Evolutionary conservation across 1,284 basidiomycete genomes (phyloP).

Genomic region (Cryptococcus wingfieldii): DNA sequence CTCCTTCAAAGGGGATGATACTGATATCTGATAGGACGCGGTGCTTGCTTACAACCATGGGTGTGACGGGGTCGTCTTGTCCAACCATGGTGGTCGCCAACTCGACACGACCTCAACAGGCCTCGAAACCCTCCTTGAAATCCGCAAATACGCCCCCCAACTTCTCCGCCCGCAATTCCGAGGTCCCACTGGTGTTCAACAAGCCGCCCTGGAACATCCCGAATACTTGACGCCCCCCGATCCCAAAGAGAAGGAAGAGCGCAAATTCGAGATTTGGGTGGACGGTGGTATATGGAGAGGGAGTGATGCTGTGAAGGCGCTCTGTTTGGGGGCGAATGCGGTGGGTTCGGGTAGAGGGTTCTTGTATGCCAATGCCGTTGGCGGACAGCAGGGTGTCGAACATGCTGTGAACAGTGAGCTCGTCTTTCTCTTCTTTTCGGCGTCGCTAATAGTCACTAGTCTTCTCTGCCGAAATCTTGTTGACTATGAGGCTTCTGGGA

Average conservation of each 20-base stretch:
- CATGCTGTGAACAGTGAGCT: constrained; percentile 57
- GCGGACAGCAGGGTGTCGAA: constrained; percentile 74
- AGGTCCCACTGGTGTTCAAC: constrained; percentile 29
- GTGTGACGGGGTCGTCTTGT: constrained; percentile 52
- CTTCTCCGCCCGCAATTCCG: constrained; percentile 40
- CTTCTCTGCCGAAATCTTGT: constrained; percentile 55
- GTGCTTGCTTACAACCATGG: constrained; percentile 50
- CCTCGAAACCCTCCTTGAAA: constrained; percentile 68
- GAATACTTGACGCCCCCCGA: constrained; percentile 58
- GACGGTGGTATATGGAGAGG: constrained; percentile 84
- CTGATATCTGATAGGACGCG: constrained; percentile 39
- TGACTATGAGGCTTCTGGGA: constrained; percentile 73
- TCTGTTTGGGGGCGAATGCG: constrained; percentile 83
- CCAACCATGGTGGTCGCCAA: constrained; percentile 53
- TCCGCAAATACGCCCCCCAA: constrained; percentile 53
- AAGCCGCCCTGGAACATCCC: constrained; percentile 56
- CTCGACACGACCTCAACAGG: constrained; percentile 58
- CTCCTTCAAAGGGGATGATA: background rate
- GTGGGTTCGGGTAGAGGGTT: constrained; percentile 86
- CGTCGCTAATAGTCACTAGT: constrained; percentile 15
- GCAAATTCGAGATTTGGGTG: constrained; percentile 64
- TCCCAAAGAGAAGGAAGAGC: constrained; percentile 6
- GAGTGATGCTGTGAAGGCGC: constrained; percentile 85
- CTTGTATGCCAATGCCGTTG: constrained; percentile 87
- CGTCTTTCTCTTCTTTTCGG: background rate